phyloP scores from a whole-genome alignment of 1,284 basidiomycete species.

The Heterobasidion irregulare region DNA sequence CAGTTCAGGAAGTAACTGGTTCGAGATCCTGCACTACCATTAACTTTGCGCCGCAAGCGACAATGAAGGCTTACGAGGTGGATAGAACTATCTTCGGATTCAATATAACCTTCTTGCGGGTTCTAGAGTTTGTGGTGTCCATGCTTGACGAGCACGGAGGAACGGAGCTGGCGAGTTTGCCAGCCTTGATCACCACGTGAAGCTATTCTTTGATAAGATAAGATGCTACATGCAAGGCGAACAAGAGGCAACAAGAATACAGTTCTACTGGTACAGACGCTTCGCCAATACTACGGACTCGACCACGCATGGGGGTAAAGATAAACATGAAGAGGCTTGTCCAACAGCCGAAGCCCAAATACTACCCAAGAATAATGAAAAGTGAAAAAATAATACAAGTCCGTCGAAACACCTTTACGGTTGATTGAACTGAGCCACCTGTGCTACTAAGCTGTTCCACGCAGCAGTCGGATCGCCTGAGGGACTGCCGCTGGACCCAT shows the following conservation, averaged over 20 bases:
- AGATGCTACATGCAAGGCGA: no score
- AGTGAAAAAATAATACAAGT: neutral
- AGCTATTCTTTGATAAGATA: no score
- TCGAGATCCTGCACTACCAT: slow-evolving; percentile 4
- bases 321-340: neutral
- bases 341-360: neutral
- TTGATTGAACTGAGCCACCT: slow-evolving; percentile 29
- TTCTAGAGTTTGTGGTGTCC: slow-evolving; percentile 61
- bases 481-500: neutral
- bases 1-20: slow-evolving; percentile 28
- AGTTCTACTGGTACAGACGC: neutral
- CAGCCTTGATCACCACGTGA: no score
- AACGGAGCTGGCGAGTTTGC: no score
- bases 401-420: slow-evolving; percentile 3
- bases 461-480: slow-evolving; percentile 28
- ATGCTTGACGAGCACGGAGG: slow-evolving; percentile 23
- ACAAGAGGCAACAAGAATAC: neutral
- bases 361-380: neutral
- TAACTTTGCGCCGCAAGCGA: neutral
- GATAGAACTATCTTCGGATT: slow-evolving; percentile 43
- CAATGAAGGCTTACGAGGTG: slow-evolving; percentile 32
- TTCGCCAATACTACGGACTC: no score
- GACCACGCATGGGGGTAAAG: no score
- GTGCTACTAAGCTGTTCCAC: slow-evolving; percentile 44
- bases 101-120: slow-evolving; percentile 57